phyloP scores from a whole-genome alignment of 768 basidiomycete species.

The Kwoniella mangroviensis region DNA sequence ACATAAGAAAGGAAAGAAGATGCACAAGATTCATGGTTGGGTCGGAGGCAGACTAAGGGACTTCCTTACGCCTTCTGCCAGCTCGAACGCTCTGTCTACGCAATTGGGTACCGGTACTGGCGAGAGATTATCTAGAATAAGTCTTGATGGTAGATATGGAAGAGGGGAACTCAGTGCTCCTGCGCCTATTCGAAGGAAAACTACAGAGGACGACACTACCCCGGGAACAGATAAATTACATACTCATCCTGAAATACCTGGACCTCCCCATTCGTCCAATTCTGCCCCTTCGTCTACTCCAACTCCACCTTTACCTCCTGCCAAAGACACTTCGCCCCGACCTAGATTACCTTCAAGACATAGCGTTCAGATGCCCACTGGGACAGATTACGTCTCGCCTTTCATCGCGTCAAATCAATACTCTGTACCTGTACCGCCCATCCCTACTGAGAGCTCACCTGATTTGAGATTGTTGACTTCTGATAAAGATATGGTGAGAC shows the following conservation, averaged over 20 bases:
- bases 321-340: conserved; percentile 5
- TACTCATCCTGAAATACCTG: conserved; percentile 20
- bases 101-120: neutral
- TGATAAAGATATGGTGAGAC: neutral
- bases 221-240: conserved; percentile 3
- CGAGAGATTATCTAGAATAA: conserved; percentile 24
- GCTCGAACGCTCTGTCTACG: conserved; percentile 22
- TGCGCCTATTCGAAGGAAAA: conserved; percentile 9
- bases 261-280: neutral
- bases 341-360: conserved; percentile 29
- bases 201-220: neutral
- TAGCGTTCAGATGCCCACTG: conserved; percentile 26
- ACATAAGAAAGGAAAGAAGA: conserved; percentile 34
- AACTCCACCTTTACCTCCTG: conserved; percentile 9
- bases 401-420: conserved; percentile 6
- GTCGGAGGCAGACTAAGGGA: conserved; percentile 48
- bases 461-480: conserved; percentile 11
- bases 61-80: conserved; percentile 35
- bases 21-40: conserved; percentile 46
- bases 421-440: conserved; percentile 4
- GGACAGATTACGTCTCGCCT: conserved; percentile 29
- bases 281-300: neutral
- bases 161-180: conserved; percentile 2
- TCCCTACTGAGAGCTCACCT: conserved; percentile 10
- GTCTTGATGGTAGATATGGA: conserved; percentile 24